Evolutionary conservation across 169 alveolate genomes (phyloP).

Genomic region (Cryptosporidium ubiquitum): DNA sequence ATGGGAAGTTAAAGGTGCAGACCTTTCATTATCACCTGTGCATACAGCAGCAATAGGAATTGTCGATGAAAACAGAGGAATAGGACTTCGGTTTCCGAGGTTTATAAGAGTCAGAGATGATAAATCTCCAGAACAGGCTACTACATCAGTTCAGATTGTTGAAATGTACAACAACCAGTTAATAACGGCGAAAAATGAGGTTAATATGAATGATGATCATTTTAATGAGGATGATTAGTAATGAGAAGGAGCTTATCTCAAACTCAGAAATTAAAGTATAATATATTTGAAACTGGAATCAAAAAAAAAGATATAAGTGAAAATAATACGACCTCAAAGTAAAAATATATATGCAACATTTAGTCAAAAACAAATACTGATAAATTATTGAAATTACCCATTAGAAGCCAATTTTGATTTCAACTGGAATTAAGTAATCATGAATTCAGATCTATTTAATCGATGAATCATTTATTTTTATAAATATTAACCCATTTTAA

Average conservation of each 20-base stretch:
- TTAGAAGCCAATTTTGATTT: too few species aligned
- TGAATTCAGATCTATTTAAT: too few species aligned
- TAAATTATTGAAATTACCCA: not conserved
- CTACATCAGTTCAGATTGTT: constrained; percentile 89
- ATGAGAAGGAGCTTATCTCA: too few species aligned
- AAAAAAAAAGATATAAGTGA: too few species aligned
- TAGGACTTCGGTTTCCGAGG: constrained; percentile 97
- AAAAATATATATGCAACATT: too few species aligned
- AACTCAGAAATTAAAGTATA: too few species aligned
- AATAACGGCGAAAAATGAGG: not conserved
- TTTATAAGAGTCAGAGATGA: constrained; percentile 95
- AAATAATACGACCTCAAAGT: too few species aligned
- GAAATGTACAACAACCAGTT: constrained; percentile 87
- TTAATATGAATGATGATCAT: not conserved
- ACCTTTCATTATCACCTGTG: constrained; percentile 94
- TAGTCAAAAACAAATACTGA: not conserved
- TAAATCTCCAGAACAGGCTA: constrained; percentile 93
- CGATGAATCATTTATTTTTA: too few species aligned
- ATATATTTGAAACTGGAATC: too few species aligned
- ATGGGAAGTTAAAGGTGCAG: constrained; percentile 98
- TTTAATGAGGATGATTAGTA: not conserved
- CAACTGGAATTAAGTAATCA: not conserved
- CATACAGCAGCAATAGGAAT: constrained; percentile 94
- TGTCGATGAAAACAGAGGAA: constrained; percentile 90
- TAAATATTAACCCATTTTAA: not conserved